Evolutionary conservation across 441 rosid genomes (phyloP).

Genomic region (Pelargonium fulgidum): DNA sequence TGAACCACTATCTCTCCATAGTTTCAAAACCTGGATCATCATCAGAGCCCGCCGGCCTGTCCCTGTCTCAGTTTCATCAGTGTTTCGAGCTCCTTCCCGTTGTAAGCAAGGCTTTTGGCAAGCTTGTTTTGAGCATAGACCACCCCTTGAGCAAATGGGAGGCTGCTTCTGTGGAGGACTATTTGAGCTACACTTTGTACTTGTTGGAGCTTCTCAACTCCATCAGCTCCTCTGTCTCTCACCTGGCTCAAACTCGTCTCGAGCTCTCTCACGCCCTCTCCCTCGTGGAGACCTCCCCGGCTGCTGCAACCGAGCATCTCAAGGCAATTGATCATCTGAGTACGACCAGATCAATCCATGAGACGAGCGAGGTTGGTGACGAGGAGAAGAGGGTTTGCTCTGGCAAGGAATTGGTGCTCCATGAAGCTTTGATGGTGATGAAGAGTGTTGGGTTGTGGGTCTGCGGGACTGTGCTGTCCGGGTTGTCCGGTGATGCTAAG

Average conservation of each 20-base stretch:
- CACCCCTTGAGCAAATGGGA: slow-evolving; percentile 45
- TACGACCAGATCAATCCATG: slow-evolving; percentile 1
- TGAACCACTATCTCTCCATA: slow-evolving; percentile 25
- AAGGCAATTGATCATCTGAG: slow-evolving; percentile 24
- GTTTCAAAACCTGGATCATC: slow-evolving; percentile 23
- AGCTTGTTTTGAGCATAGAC: slow-evolving; percentile 44
- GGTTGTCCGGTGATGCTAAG: slow-evolving; percentile 35
- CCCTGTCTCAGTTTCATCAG: slow-evolving; percentile 36
- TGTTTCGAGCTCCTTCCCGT: slow-evolving; percentile 40
- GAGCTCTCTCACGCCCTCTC: slow-evolving; percentile 37
- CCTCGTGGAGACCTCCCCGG: slow-evolving; percentile 34
- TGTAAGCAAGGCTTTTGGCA: slow-evolving; percentile 44
- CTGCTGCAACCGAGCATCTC: slow-evolving; percentile 31
- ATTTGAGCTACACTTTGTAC: slow-evolving; percentile 40
- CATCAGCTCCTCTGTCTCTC: slow-evolving; percentile 35
- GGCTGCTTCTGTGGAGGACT: slow-evolving; percentile 31
- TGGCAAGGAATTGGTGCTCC: slow-evolving; percentile 33
- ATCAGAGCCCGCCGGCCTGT: slow-evolving; percentile 5
- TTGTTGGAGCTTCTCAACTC: slow-evolving; percentile 45
- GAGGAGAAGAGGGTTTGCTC: slow-evolving; percentile 20
- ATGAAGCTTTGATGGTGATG: slow-evolving; percentile 40
- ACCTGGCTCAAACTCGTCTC: slow-evolving; percentile 39
- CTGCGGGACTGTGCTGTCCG: slow-evolving; percentile 34
- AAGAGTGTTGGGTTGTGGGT: slow-evolving; percentile 42
- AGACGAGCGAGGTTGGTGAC: slow-evolving; percentile 17